Conservation (phyloP, 257 asterid genomes). For the Euphrasia confusa region DNA sequence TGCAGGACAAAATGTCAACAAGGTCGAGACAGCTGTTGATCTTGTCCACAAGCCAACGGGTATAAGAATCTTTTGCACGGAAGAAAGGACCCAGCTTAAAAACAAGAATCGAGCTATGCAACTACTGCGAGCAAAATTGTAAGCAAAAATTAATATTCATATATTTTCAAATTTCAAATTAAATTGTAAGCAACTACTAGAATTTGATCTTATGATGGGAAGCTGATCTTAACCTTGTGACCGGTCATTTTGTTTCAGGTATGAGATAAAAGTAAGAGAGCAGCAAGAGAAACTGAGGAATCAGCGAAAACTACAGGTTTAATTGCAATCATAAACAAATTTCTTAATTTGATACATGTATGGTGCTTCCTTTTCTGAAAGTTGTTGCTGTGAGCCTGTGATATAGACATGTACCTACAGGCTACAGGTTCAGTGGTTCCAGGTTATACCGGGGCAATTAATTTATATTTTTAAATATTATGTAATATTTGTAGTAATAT, state of each 20-base stretch:
- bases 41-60: constrained; percentile 98
- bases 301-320: constrained; percentile 86
- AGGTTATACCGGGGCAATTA: no score
- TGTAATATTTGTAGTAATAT: no score
- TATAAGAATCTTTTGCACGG: constrained; percentile 95
- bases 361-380: constrained; percentile 14
- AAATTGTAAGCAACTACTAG: neutral
- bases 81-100: constrained; percentile 84
- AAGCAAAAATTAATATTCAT: constrained; percentile 26
- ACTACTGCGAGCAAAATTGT: constrained; percentile 90
- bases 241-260: constrained; percentile 49
- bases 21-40: constrained; percentile 99
- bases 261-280: constrained; percentile 87
- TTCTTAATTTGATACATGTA: constrained; percentile 17
- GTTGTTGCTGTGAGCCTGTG: constrained; percentile 10
- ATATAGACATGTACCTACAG: neutral
- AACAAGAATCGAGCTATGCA: constrained; percentile 90
- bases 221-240: constrained; percentile 20
- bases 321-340: constrained; percentile 4
- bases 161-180: constrained; percentile 1
- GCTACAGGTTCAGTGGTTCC: neutral
- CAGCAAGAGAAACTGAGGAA: constrained; percentile 79
- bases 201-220: constrained; percentile 1
- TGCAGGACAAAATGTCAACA: constrained; percentile 99
- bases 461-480: no score